phyloP scores from a whole-genome alignment of 164 flowering plant species.

The Vitis amurensis region DNA sequence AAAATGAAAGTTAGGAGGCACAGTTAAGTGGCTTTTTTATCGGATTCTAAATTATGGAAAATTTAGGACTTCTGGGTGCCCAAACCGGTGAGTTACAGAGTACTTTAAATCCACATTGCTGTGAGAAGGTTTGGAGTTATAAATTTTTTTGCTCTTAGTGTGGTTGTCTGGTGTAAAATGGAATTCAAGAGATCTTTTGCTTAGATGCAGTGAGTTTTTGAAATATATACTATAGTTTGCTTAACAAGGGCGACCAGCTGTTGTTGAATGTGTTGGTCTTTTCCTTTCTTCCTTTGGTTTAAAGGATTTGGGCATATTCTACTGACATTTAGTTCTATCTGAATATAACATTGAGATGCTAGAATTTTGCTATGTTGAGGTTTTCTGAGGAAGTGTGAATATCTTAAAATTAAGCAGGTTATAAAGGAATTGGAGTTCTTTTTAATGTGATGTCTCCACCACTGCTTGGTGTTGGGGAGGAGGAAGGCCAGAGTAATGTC shows the following conservation, averaged over 20 bases:
- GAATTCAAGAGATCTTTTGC: neutral
- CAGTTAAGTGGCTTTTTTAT: neutral
- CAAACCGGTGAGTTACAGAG: too few relatives aligned
- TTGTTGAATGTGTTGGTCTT: neutral
- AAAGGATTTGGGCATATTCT: neutral
- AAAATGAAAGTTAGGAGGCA: neutral
- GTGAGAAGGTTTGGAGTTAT: too few relatives aligned
- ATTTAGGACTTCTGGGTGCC: too few relatives aligned
- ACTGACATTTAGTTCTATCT: neutral
- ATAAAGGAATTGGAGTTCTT: neutral
- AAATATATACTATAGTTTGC: neutral
- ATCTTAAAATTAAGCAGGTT: constrained; percentile 11
- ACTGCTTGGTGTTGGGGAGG: constrained; percentile 28
- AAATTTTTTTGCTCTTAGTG: neutral
- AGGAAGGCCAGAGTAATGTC: constrained; percentile 29
- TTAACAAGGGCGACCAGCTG: constrained; percentile 2
- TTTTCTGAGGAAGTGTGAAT: neutral
- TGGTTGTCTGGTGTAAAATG: neutral
- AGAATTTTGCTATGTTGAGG: neutral
- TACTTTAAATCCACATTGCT: too few relatives aligned
- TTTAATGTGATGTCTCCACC: constrained; percentile 34
- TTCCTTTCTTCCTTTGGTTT: neutral
- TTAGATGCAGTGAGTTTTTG: neutral
- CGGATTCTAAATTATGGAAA: neutral
- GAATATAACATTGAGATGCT: neutral